Base-by-base conservation (phyloP, 78 protist species). In the Emiliania huxleyi region DNA sequence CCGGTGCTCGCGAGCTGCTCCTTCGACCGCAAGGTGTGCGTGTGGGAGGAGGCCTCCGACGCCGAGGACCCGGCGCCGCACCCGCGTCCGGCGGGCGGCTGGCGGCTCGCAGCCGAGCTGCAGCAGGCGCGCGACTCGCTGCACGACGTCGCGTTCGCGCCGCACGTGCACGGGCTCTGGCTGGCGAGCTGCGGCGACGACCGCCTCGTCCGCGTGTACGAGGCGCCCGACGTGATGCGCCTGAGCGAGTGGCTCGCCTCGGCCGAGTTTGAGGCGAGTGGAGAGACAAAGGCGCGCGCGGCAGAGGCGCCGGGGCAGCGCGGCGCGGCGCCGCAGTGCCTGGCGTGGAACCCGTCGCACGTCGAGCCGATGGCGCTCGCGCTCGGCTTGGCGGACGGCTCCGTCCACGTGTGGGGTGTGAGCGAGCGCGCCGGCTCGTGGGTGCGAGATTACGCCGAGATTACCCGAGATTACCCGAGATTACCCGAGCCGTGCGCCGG, bases 201-300 rank as follows among this genome's bases (percentile, higher is more conserved):
- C 85, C 97, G 98, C 21, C 12, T 71, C 18, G 92, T 98, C 37
- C 89, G 98, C 37, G 93, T 97, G 2, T 97, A 98, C 84, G 98
- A 98, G 87, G 99, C 99, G 26, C 75, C 90, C 43, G 98, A 98
- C 93, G 92, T 97, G 71, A 94, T 95, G 96, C 94, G 96, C 48
- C 92, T 97, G 25, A 45, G 33, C 73, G 0, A 2, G 45, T 52
- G 73, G 91, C n/a, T 0, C 19, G 21, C 0, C 25, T 1, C 21
- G 22, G 49, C 73, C 40, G 95, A 93, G 43, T 93, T 95, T 46
- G 91, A 94, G 22, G 37, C 89, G 38, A 42, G 40, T 8, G 88
- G 92, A 84, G 92, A 71, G 56, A 48, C 4, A n/a, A n/a, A n/a
- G n/a, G 75, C 75, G 12, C 23, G 75, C 37, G 33, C 75, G 29